phyloP scores from a whole-genome alignment of 2,329 filamentous ascomycete species.

The Sclerotinia glacialis region DNA sequence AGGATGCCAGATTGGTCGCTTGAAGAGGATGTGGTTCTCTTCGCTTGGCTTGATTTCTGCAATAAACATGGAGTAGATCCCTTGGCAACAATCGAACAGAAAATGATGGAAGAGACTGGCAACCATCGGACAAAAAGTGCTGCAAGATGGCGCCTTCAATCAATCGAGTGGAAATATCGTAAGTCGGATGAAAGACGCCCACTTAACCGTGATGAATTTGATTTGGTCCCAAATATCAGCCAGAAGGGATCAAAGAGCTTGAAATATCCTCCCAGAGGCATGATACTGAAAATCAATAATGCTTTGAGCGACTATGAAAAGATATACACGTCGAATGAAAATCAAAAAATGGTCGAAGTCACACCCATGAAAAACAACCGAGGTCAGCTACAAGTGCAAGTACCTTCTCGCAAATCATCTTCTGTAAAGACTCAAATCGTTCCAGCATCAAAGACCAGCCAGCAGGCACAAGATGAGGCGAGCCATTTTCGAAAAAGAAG shows the following conservation, averaged over 20 bases:
- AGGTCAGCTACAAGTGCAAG: neutral
- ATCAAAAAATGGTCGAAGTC: no score
- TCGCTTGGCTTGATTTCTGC: conserved; percentile 24
- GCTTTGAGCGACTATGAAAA: neutral
- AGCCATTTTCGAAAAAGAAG: neutral
- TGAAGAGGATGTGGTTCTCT: neutral
- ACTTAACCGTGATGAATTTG: neutral
- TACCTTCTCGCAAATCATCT: neutral
- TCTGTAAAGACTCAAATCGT: neutral
- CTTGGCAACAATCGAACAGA: neutral
- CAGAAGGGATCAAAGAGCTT: neutral
- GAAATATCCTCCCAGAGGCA: neutral
- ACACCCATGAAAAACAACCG: neutral
- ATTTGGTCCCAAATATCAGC: no score
- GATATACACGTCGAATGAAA: neutral
- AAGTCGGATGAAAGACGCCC: neutral
- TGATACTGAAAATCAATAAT: neutral
- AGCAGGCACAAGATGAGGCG: neutral
- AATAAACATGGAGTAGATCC: neutral
- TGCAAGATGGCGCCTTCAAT: neutral
- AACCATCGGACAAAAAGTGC: neutral
- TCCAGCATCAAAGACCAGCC: neutral
- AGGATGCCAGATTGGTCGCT: neutral
- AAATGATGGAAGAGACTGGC: neutral
- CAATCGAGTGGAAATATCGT: neutral